Percentiles rank a stretch among this genome's conserved stretches.
Evolutionary conservation across 768 basidiomycete species (phyloP).

Genomic region (Suillus placidus): DNA sequence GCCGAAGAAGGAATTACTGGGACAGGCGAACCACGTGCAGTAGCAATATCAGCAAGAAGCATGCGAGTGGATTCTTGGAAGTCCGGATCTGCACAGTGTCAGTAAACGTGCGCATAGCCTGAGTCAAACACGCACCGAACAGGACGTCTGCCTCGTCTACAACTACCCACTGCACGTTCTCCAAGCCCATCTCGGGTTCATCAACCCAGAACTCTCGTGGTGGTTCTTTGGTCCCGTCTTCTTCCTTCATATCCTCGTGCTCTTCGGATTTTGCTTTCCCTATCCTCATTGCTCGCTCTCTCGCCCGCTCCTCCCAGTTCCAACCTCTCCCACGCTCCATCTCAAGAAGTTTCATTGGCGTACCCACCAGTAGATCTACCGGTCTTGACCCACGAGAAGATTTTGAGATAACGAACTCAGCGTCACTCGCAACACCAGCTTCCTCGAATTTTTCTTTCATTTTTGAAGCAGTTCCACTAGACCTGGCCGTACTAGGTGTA

Average conservation of each 20-base stretch:
- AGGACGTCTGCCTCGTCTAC: conserved; percentile 92
- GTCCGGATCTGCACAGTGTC: conserved; percentile 62
- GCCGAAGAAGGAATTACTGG: conserved; percentile 22
- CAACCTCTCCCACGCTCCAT: conserved; percentile 57
- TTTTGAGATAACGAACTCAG: conserved; percentile 32
- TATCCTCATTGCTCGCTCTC: conserved; percentile 25
- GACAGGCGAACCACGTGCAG: conserved; percentile 45
- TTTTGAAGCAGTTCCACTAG: conserved; percentile 48
- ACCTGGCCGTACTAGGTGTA: conserved; percentile 23
- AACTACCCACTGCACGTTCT: conserved; percentile 84
- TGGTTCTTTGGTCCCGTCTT: conserved; percentile 28
- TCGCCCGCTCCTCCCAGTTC: conserved; percentile 43
- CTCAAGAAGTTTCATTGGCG: conserved; percentile 64
- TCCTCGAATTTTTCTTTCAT: conserved; percentile 42
- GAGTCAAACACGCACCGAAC: conserved; percentile 57
- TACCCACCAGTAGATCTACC: conserved; percentile 66
- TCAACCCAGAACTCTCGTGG: conserved; percentile 43
- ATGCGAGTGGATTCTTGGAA: conserved; percentile 74
- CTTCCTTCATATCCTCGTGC: conserved; percentile 15
- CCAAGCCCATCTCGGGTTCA: conserved; percentile 62
- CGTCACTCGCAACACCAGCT: conserved; percentile 19
- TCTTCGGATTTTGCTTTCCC: conserved; percentile 36
- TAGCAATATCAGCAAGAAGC: conserved; percentile 70
- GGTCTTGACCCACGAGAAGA: conserved; percentile 19
- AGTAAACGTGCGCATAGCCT: background rate